Evolutionary conservation across 495 filamentous ascomycete species (phyloP).

Genomic region (Penicillium dipodomyicola): DNA sequence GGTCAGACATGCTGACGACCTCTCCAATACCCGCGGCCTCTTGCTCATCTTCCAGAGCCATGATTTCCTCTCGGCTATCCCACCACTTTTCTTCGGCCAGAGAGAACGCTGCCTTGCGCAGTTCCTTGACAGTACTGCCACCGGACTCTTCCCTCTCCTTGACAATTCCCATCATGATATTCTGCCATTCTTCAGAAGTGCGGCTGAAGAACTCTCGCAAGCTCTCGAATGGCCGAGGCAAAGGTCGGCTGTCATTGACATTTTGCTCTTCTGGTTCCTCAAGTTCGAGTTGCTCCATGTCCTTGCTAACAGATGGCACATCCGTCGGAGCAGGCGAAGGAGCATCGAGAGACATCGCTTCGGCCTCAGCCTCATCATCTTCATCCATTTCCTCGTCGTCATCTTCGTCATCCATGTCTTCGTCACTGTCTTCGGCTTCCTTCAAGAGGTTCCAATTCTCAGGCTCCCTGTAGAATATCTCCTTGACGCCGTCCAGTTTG

Average conservation of each 20-base stretch:
- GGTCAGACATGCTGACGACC: constrained; percentile 81
- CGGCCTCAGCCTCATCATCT: constrained; percentile 47
- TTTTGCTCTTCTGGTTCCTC: constrained; percentile 55
- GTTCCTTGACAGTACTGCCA: constrained; percentile 77
- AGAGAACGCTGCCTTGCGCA: constrained; percentile 84
- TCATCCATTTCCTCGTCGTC: constrained; percentile 65
- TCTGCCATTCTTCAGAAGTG: constrained; percentile 89
- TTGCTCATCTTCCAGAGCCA: constrained; percentile 90
- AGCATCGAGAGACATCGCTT: constrained; percentile 42
- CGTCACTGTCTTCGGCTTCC: constrained; percentile 62
- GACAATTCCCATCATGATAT: constrained; percentile 66
- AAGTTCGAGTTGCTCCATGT: constrained; percentile 60
- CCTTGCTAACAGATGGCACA: constrained; percentile 45
- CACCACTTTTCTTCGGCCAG: constrained; percentile 96
- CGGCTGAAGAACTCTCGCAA: constrained; percentile 88
- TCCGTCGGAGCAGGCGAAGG: constrained; percentile 38
- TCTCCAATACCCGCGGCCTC: constrained; percentile 94
- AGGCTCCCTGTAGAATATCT: constrained; percentile 79
- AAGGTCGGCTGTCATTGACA: constrained; percentile 46
- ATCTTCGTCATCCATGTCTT: constrained; percentile 67
- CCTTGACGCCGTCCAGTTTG: constrained; percentile 86
- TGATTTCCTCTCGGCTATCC: constrained; percentile 95
- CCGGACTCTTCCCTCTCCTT: constrained; percentile 53
- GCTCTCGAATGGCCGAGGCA: constrained; percentile 82
- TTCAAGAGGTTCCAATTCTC: constrained; percentile 80